Percentiles rank a stretch among this genome's conserved stretches.
Conservation (phyloP, 1,284 basidiomycete genomes). For the Coniferiporia weirii region DNA sequence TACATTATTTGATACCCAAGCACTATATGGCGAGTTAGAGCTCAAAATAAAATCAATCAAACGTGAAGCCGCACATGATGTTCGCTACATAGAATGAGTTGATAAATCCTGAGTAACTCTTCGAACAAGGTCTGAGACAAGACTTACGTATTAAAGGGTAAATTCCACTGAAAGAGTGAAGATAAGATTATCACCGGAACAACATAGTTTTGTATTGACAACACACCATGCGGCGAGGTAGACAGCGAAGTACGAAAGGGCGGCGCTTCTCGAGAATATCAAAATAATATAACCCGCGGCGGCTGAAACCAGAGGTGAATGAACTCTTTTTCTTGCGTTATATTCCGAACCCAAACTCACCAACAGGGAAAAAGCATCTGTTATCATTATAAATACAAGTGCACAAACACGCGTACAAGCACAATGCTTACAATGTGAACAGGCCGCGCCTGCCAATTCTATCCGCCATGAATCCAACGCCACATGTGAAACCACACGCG, state of each 20-base stretch:
- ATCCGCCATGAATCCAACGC: conserved; percentile 59
- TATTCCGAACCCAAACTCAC: conserved; percentile 25
- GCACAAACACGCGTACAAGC: background rate
- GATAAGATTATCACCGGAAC: background rate
- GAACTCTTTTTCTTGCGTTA: background rate
- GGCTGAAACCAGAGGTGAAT: conserved; percentile 19
- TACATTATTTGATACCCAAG: conserved; percentile 69
- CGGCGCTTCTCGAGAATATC: conserved; percentile 52
- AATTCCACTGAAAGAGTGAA: conserved; percentile 45
- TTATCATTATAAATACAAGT: background rate
- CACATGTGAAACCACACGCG: conserved; percentile 61
- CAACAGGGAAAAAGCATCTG: conserved; percentile 34
- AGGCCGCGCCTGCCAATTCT: conserved; percentile 52
- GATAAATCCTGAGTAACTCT: background rate
- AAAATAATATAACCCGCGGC: conserved; percentile 65
- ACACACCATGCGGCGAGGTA: conserved; percentile 62
- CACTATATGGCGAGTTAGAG: conserved; percentile 32
- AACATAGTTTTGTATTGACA: background rate
- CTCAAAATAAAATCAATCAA: background rate
- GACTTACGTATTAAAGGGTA: conserved; percentile 62
- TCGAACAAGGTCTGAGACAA: background rate
- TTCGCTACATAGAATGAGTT: conserved; percentile 45
- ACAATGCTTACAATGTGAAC: conserved; percentile 51
- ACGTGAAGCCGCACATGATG: conserved; percentile 41
- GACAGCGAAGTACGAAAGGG: conserved; percentile 64